A percentile compares a stretch with the other conserved stretches of the same genome.
These are phyloP conservation scores for Gracilaria vermiculophylla DNA, from an alignment of 23 red algal genomes.

Conservation along the genomic window DNA sequence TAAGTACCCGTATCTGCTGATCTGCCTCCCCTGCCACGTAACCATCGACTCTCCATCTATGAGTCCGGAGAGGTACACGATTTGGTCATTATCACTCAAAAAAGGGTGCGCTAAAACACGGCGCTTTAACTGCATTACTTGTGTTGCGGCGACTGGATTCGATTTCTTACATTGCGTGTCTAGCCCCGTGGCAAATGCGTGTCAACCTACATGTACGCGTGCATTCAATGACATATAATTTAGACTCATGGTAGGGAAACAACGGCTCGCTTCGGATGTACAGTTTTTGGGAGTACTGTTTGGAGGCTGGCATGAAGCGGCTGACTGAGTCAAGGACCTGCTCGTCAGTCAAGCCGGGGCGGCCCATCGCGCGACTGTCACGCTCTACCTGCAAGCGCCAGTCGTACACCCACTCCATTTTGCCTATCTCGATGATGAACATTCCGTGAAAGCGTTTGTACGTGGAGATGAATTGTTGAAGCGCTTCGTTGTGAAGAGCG, in stretches of 20 bases:
- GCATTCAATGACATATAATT: too few relatives aligned
- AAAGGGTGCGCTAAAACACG: too few relatives aligned
- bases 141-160: too few relatives aligned
- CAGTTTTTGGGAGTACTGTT: slow-evolving; percentile 73
- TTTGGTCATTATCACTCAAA: too few relatives aligned
- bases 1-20: too few relatives aligned
- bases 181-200: too few relatives aligned
- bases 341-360: slow-evolving; percentile 71
- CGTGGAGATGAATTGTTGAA: slow-evolving; percentile 50
- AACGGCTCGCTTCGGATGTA: slow-evolving; percentile 50
- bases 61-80: too few relatives aligned
- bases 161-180: too few relatives aligned
- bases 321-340: slow-evolving; percentile 89
- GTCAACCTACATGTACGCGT: too few relatives aligned
- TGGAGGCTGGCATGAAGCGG: slow-evolving; percentile 92
- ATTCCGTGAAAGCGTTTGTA: slow-evolving; percentile 80
- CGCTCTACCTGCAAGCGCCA: slow-evolving; percentile 95
- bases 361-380: slow-evolving; percentile 45
- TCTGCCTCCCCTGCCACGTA: too few relatives aligned
- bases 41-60: too few relatives aligned
- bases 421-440: slow-evolving; percentile 77
- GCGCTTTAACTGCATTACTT: too few relatives aligned
- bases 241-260: slow-evolving; percentile 34
- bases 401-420: slow-evolving; percentile 82
- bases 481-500: slow-evolving; percentile 51